Evolutionary conservation across 1,284 basidiomycete genomes (phyloP).

Genomic region (Xerocomus minutiporus): DNA sequence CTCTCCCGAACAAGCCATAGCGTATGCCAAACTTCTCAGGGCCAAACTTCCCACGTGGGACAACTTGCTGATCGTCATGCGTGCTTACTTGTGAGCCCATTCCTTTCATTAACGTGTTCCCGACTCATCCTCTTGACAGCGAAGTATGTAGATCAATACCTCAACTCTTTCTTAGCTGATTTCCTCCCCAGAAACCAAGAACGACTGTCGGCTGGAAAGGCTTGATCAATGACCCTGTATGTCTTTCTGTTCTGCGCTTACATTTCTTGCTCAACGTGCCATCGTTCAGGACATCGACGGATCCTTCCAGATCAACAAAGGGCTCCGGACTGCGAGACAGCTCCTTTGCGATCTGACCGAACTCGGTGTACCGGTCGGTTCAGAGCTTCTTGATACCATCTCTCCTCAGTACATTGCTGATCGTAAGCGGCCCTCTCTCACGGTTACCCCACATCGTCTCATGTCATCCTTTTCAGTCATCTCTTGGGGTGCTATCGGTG

Average conservation of each 20-base stretch:
- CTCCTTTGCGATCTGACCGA: constrained; percentile 88
- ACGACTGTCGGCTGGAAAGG: constrained; percentile 91
- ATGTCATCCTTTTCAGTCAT: constrained; percentile 46
- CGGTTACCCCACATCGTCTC: background rate
- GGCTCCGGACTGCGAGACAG: constrained; percentile 81
- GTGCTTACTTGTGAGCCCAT: constrained; percentile 85
- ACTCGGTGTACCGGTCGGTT: constrained; percentile 88
- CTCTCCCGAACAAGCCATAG: constrained; percentile 81
- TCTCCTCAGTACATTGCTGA: constrained; percentile 82
- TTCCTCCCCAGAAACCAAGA: constrained; percentile 63
- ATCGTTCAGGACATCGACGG: constrained; percentile 70
- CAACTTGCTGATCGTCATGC: constrained; percentile 91
- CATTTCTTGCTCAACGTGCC: background rate
- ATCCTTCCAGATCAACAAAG: constrained; percentile 96
- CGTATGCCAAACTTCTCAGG: constrained; percentile 81
- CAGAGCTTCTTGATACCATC: constrained; percentile 93
- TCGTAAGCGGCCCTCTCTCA: constrained; percentile 36
- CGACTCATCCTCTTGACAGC: constrained; percentile 29
- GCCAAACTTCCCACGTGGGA: constrained; percentile 64
- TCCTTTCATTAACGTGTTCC: constrained; percentile 4
- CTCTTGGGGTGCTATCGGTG: constrained; percentile 97
- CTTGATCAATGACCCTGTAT: constrained; percentile 75
- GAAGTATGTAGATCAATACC: constrained; percentile 38
- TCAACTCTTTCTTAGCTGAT: constrained; percentile 2
- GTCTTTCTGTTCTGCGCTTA: background rate